Percentiles rank a stretch among this genome's conserved stretches.
Evolutionary conservation across 257 asterid species (phyloP).

Genomic region (Lithospermum erythrorhizon): DNA sequence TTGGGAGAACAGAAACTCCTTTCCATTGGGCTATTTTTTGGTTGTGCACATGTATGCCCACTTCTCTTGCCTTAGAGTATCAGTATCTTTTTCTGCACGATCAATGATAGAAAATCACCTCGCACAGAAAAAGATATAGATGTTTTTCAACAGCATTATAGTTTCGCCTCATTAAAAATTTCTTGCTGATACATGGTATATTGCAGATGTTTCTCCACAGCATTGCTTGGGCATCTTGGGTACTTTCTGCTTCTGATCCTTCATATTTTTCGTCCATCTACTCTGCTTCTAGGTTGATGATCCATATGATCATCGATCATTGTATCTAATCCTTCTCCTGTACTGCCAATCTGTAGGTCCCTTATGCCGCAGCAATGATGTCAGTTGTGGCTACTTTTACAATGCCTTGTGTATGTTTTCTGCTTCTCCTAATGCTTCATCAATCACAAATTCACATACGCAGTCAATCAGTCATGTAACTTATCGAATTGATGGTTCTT

Average conservation of each 20-base stretch:
- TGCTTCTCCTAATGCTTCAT: background rate
- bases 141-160: background rate
- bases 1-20: slow-evolving; percentile 77
- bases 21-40: slow-evolving; percentile 62
- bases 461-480: too few species aligned
- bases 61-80: background rate
- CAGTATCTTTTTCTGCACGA: background rate
- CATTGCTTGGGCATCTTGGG: slow-evolving; percentile 94
- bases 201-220: slow-evolving; percentile 73
- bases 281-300: background rate
- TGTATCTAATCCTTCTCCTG: background rate
- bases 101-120: too few species aligned
- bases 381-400: slow-evolving; percentile 50
- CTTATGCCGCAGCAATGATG: slow-evolving; percentile 61
- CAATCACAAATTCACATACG: background rate
- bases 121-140: too few species aligned
- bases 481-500: slow-evolving; percentile 1
- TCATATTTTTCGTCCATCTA: background rate
- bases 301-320: background rate
- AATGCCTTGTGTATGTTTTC: slow-evolving; percentile 61
- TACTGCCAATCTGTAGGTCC: slow-evolving; percentile 39
- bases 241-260: slow-evolving; percentile 13
- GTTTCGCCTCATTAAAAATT: too few species aligned
- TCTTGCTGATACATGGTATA: slow-evolving; percentile 5
- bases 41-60: slow-evolving; percentile 41